phyloP scores from a whole-genome alignment of 2,329 filamentous ascomycete species.

The Alternaria conjuncta region DNA sequence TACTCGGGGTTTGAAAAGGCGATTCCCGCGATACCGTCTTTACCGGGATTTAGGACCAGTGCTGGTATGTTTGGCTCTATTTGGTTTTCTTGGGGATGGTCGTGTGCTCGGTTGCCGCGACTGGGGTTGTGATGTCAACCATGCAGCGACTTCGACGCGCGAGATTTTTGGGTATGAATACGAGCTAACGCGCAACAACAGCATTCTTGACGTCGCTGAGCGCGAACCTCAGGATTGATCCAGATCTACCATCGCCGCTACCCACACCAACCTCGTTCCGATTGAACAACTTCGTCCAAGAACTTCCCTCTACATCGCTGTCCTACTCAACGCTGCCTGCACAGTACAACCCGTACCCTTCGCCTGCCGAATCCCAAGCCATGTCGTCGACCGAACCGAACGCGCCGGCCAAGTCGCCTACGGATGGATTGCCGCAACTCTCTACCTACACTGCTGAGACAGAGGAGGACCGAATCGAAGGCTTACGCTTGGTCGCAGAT shows the following conservation, averaged over 20 bases:
- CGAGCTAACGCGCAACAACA: slow-evolving; percentile 48
- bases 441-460: slow-evolving; percentile 61
- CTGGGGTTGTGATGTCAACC: slow-evolving; percentile 3
- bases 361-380: slow-evolving; percentile 41
- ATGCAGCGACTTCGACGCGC: not conserved
- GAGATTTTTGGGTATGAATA: not conserved
- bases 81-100: slow-evolving; percentile 24
- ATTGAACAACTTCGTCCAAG: slow-evolving; percentile 56
- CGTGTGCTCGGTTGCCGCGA: slow-evolving; percentile 25
- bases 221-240: slow-evolving; percentile 75
- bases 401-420: slow-evolving; percentile 26
- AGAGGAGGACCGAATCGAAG: slow-evolving; percentile 68
- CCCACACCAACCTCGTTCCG: slow-evolving; percentile 67
- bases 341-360: slow-evolving; percentile 41
- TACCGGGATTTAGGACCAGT: slow-evolving; percentile 48
- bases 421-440: slow-evolving; percentile 60
- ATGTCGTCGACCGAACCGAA: slow-evolving; percentile 47
- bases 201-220: slow-evolving; percentile 84
- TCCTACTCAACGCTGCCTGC: slow-evolving; percentile 54
- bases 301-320: slow-evolving; percentile 58
- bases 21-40: slow-evolving; percentile 44
- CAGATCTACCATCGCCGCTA: slow-evolving; percentile 65
- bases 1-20: slow-evolving; percentile 43
- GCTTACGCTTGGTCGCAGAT: slow-evolving; percentile 77
- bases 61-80: slow-evolving; percentile 41